These are phyloP conservation scores for Pseudopyrenochaeta lycopersici DNA, from an alignment of 2,329 filamentous ascomycete genomes.

Conservation along the genomic window DNA sequence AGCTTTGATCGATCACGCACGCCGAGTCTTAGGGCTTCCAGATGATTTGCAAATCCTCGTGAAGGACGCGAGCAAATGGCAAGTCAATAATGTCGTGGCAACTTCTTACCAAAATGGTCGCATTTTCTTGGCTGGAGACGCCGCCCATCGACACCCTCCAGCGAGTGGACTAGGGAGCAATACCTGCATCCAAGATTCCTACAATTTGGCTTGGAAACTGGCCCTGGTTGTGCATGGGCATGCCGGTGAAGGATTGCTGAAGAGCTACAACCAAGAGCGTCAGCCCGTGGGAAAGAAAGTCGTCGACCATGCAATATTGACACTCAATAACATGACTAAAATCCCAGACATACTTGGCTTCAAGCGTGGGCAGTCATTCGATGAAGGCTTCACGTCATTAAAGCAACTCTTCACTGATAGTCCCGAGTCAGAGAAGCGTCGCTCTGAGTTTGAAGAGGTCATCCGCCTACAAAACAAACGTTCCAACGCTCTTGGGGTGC, in stretches of 20 bases:
- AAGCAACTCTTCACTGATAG: no score
- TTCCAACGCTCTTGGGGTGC: background rate
- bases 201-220: constrained; percentile 64
- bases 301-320: constrained; percentile 8
- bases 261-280: constrained; percentile 4
- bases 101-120: background rate
- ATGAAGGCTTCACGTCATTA: no score
- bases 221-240: constrained; percentile 3
- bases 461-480: background rate
- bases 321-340: background rate
- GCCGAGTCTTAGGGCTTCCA: no score
- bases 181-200: constrained; percentile 70
- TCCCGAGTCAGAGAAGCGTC: no score
- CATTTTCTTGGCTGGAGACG: background rate
- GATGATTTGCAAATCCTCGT: background rate
- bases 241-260: constrained; percentile 1
- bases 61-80: background rate
- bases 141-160: constrained; percentile 56
- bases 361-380: background rate
- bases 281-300: constrained; percentile 8
- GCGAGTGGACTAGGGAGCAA: constrained; percentile 75
- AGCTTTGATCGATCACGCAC: no score
- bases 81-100: background rate
- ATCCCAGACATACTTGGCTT: background rate
- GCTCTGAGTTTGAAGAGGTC: background rate